Percentiles rank a stretch among this genome's conserved stretches.
These are phyloP conservation scores for Endoconidiophora polonica DNA, from an alignment of 2,329 filamentous ascomycete species.

Conservation along the genomic window DNA sequence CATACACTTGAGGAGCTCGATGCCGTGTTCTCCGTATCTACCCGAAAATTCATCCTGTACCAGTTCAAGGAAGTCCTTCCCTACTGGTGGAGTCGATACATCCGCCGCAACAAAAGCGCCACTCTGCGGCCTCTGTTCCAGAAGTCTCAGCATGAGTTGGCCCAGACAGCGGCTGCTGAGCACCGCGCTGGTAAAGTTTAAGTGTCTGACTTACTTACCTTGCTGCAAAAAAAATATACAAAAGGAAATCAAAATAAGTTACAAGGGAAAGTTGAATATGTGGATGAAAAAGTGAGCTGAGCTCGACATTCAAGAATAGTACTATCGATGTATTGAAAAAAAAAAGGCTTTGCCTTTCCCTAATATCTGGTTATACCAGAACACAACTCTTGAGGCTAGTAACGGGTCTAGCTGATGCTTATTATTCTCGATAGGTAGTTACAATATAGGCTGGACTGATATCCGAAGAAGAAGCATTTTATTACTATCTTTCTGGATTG, in stretches of 20 bases:
- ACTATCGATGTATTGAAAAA: no score
- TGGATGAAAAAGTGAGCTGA: not conserved
- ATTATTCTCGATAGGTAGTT: no score
- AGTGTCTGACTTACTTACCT: no score
- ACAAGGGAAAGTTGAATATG: not conserved
- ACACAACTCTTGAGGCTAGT: no score
- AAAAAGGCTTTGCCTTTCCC: no score
- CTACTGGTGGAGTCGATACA: constrained; percentile 22
- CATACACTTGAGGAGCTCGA: constrained; percentile 34
- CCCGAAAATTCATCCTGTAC: constrained; percentile 24
- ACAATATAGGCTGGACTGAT: no score
- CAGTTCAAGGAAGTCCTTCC: constrained; percentile 24
- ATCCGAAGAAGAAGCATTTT: no score
- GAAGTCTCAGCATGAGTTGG: constrained; percentile 5
- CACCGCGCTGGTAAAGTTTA: not conserved
- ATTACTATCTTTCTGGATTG: no score
- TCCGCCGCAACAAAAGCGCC: constrained; percentile 12
- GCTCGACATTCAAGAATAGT: no score
- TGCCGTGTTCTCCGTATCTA: constrained; percentile 29
- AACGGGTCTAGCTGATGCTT: no score
- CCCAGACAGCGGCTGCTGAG: not conserved
- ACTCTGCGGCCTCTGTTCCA: constrained; percentile 11
- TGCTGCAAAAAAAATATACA: not conserved
- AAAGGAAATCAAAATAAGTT: no score
- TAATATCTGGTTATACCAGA: no score